These are phyloP conservation scores for Urochloa ruziziensis DNA, from an alignment of 176 grass and related monocot species.

Conservation along the genomic window DNA sequence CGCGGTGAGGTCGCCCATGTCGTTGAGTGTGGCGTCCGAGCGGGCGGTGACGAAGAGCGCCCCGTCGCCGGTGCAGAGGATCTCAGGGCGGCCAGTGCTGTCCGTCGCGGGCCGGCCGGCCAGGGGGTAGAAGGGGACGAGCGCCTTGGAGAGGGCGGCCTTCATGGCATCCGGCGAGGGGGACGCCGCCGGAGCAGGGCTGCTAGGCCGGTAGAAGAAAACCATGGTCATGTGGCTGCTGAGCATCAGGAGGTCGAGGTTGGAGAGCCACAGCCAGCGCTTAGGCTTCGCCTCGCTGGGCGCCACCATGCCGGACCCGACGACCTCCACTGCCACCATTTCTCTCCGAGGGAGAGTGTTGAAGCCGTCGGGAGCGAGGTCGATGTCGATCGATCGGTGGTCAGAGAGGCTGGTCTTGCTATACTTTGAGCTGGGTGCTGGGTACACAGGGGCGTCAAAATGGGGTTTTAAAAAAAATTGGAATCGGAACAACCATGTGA, in stretches of 20 bases:
- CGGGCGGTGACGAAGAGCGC: constrained; percentile 45
- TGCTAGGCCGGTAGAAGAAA: constrained; percentile 43
- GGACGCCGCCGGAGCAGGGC: not conserved
- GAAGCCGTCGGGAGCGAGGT: too few relatives aligned
- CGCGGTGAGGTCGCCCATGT: constrained; percentile 18
- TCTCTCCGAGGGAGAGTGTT: too few relatives aligned
- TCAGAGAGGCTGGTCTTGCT: too few relatives aligned
- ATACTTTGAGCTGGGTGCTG: too few relatives aligned
- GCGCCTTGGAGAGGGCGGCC: constrained; percentile 36
- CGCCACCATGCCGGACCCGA: not conserved
- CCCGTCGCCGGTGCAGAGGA: constrained; percentile 52
- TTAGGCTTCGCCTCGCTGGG: not conserved
- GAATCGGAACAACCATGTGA: too few relatives aligned
- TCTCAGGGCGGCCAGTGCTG: constrained; percentile 32
- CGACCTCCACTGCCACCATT: not conserved
- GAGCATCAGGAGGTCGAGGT: constrained; percentile 38
- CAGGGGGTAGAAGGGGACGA: constrained; percentile 22
- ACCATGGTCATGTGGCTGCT: constrained; percentile 34
- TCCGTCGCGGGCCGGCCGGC: constrained; percentile 42
- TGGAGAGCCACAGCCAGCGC: constrained; percentile 46
- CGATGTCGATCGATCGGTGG: too few relatives aligned
- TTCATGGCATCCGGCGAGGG: constrained; percentile 25
- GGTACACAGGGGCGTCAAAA: too few relatives aligned
- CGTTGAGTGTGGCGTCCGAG: not conserved
- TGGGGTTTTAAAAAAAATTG: too few relatives aligned